phyloP scores from a whole-genome alignment of 805 yeast genomes.

The Pichia thaimueangensis region DNA sequence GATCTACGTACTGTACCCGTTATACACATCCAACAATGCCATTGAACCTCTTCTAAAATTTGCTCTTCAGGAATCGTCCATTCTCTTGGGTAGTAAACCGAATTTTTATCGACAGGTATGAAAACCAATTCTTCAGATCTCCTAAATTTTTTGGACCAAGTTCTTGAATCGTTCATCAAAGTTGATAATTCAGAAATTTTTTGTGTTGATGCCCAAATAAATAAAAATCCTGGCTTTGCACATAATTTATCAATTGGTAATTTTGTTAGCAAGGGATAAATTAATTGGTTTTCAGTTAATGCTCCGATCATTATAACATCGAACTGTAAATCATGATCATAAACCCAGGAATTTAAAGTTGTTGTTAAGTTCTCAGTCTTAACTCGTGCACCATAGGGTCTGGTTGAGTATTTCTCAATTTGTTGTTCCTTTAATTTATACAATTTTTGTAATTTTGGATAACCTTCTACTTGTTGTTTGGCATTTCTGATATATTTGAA shows the following conservation, averaged over 20 bases:
- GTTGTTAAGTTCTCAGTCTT: constrained; percentile 48
- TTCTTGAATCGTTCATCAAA: constrained; percentile 33
- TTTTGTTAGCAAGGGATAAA: constrained; percentile 52
- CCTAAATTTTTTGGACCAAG: constrained; percentile 61
- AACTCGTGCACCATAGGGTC: constrained; percentile 62
- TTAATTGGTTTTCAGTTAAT: constrained; percentile 64
- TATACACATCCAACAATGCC: constrained; percentile 98
- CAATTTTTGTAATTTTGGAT: constrained; percentile 72
- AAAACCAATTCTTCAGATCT: constrained; percentile 86
- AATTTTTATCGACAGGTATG: constrained; percentile 59
- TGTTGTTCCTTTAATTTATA: constrained; percentile 61
- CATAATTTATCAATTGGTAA: constrained; percentile 70
- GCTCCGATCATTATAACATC: constrained; percentile 94
- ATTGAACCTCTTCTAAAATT: constrained; percentile 65
- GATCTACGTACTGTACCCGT: constrained; percentile 90
- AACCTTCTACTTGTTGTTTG: constrained; percentile 66
- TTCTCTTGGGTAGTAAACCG: constrained; percentile 60
- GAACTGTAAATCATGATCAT: constrained; percentile 52
- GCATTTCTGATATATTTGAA: constrained; percentile 60
- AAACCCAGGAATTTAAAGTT: constrained; percentile 56
- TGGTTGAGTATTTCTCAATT: constrained; percentile 43
- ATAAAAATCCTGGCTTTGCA: constrained; percentile 79
- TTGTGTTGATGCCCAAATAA: constrained; percentile 80
- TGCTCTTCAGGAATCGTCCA: constrained; percentile 38
- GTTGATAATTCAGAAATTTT: constrained; percentile 58